phyloP scores from a whole-genome alignment of 192 early-diverging fungal genomes.

The Backusella parvicylindrica region DNA sequence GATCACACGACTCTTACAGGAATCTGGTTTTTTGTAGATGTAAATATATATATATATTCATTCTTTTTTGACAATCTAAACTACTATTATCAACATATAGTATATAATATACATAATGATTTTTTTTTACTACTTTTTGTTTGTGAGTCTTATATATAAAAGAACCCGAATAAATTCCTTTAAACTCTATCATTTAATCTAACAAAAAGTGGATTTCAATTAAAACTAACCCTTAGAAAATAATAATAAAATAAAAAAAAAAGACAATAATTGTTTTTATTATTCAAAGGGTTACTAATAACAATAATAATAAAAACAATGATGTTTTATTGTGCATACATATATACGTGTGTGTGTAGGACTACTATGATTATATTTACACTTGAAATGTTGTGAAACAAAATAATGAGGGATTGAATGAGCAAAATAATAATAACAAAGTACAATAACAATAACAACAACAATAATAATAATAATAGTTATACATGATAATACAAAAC shows the following conservation, averaged over 20 bases:
- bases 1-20: constrained; percentile 66
- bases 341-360: background rate
- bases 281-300: too few species aligned
- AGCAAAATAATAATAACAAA: background rate
- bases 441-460: background rate
- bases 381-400: background rate
- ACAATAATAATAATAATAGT: background rate
- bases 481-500: background rate
- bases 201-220: background rate
- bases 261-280: background rate
- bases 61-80: background rate
- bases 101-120: too few species aligned
- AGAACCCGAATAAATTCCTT: too few species aligned
- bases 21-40: constrained; percentile 71
- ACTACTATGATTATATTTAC: background rate
- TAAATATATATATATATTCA: background rate
- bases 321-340: background rate
- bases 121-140: background rate
- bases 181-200: too few species aligned
- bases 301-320: too few species aligned
- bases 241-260: background rate
- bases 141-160: too few species aligned
- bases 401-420: background rate
- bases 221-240: background rate
- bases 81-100: too few species aligned